Evolutionary conservation across 108 stramenopile genomes (phyloP).

Genomic region (Poteriospumella lacustris): DNA sequence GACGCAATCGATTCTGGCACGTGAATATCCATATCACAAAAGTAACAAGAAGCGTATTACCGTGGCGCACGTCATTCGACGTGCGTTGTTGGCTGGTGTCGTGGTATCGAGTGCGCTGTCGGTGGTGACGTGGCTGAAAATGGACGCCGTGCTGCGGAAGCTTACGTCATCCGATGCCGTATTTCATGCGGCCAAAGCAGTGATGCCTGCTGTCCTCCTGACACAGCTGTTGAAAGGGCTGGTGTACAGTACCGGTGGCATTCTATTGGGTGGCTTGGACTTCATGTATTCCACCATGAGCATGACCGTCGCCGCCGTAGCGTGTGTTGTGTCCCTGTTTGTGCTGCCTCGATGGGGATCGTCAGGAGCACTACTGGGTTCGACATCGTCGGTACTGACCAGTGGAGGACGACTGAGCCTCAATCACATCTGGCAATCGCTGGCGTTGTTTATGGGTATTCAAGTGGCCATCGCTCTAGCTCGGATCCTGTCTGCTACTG

Average conservation of each 20-base stretch:
- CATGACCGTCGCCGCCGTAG: conserved; percentile 81
- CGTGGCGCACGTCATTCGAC: background rate
- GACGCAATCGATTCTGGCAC: conserved; percentile 71
- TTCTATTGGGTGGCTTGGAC: conserved; percentile 85
- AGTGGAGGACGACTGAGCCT: too few relatives aligned
- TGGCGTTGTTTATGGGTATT: too few relatives aligned
- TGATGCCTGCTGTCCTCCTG: conserved; percentile 53
- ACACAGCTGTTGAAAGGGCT: conserved; percentile 76
- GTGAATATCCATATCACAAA: conserved; percentile 61
- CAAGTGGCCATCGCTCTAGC: too few relatives aligned
- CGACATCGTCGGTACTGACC: too few relatives aligned
- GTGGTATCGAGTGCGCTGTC: conserved; percentile 60
- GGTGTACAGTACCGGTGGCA: conserved; percentile 86
- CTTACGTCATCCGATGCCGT: conserved; percentile 71
- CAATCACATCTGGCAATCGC: too few relatives aligned
- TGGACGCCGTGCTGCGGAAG: conserved; percentile 61
- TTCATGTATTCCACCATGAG: conserved; percentile 75
- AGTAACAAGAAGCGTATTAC: background rate
- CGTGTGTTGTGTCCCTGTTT: conserved; percentile 64
- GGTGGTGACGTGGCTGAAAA: conserved; percentile 65
- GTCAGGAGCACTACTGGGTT: too few relatives aligned
- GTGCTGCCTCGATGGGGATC: too few relatives aligned
- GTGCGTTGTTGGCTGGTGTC: conserved; percentile 50
- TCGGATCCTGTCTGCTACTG: too few relatives aligned
- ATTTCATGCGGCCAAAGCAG: conserved; percentile 57